A percentile compares a stretch with the other conserved stretches of the same genome.
These are phyloP conservation scores for Castanopsis chinensis DNA, from an alignment of 306 rosid species.

Conservation along the genomic window DNA sequence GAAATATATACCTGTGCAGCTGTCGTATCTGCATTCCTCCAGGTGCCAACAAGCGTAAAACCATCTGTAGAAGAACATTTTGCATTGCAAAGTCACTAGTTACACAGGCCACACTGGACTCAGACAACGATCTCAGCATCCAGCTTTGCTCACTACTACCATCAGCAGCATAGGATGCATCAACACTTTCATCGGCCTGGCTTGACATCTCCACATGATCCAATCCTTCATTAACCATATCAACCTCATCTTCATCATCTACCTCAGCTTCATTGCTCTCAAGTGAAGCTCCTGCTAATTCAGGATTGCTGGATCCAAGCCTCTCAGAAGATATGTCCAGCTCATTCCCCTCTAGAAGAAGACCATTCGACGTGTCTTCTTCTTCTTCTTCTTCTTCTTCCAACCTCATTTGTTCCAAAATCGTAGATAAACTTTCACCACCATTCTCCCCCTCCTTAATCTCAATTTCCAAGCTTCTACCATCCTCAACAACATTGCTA, in stretches of 20 bases:
- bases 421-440: slow-evolving; percentile 38
- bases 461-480: slow-evolving; percentile 24
- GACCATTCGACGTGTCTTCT: slow-evolving; percentile 39
- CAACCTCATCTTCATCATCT: slow-evolving; percentile 33
- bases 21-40: slow-evolving; percentile 87
- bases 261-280: slow-evolving; percentile 20
- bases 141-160: slow-evolving; percentile 82
- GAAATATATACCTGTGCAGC: slow-evolving; percentile 65
- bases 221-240: slow-evolving; percentile 27
- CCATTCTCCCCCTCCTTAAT: slow-evolving; percentile 33
- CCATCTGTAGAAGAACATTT: slow-evolving; percentile 95
- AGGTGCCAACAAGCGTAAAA: slow-evolving; percentile 87
- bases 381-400: slow-evolving; percentile 57
- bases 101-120: slow-evolving; percentile 84
- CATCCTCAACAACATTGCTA: slow-evolving; percentile 31
- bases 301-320: slow-evolving; percentile 13
- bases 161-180: slow-evolving; percentile 57
- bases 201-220: slow-evolving; percentile 54
- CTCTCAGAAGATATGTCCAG: slow-evolving; percentile 13
- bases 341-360: slow-evolving; percentile 31
- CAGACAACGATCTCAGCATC: slow-evolving; percentile 85
- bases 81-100: slow-evolving; percentile 97
- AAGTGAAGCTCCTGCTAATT: neutral
- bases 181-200: slow-evolving; percentile 53
- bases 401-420: slow-evolving; percentile 47